Evolutionary conservation across 2,329 filamentous ascomycete species (phyloP), one percentile per base, ranked within the genome.

Genomic region (Calonectria ilicicola): DNA sequence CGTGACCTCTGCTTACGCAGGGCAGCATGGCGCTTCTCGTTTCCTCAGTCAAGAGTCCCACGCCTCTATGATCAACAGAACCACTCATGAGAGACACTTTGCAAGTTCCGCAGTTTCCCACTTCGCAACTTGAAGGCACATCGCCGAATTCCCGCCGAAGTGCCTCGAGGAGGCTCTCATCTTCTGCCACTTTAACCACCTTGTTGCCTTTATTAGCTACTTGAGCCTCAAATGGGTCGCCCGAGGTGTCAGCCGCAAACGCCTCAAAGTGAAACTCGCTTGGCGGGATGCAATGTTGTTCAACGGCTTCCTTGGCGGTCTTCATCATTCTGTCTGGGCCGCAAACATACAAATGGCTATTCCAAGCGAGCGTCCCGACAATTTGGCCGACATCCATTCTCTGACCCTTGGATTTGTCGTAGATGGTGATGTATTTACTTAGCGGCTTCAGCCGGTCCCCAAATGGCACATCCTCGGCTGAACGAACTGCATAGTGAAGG

Each of bases 191-290:
- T 19, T 85, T 80, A 8, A 93, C 72, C 1, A 83, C 80, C 74
- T 82, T 86, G 58, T 78, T 80, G 1, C 75, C 76, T 42, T 68
- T 72, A 66, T 88, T 87, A 8, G 81, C 80, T 0, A 93, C 84
- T 58, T 89, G 86, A 0, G 85, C 91, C 47, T 90, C 88, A 74
- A 93, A 93, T 0, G 90, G 88, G 75, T 92, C 90, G 0, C 91
- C 91, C 0, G 85, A 85, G 0, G 86, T 83, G 23, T 88, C 86
- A 1, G 88, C 87, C 1, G 84, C 83, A 72, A 93, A 93, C 0
- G 88, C 87, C 80, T 93, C 91, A 70, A 88, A 90, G 79, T 93
- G 91, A 1, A 92, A 84, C 47, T 91, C 89, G 0, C 85, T 83
- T 2, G 86, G 83, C 0, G 84, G 80, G 0, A 93, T 83, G 0